These are phyloP conservation scores for Blastocystis sp. DNA, from an alignment of 352 stramenopile genomes.

Conservation along the genomic window DNA sequence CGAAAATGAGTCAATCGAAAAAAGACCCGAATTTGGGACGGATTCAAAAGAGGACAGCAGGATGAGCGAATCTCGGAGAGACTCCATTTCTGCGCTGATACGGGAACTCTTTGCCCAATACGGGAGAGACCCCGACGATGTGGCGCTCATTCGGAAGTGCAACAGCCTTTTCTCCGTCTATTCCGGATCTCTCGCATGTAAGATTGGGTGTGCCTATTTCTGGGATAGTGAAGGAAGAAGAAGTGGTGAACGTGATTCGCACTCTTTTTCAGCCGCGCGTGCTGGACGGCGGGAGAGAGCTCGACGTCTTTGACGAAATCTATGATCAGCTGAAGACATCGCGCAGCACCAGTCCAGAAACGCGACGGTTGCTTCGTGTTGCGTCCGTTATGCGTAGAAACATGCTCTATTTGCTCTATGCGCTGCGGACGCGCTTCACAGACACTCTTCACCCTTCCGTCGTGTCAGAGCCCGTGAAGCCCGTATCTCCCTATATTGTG, in stretches of 20 bases:
- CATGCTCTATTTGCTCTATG: conserved; percentile 51
- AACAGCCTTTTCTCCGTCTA: conserved; percentile 1
- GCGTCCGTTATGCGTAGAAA: conserved; percentile 1
- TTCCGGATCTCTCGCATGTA: conserved; percentile 31
- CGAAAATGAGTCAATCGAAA: conserved; percentile 7
- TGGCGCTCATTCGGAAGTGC: background rate
- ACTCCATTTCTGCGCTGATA: conserved; percentile 37
- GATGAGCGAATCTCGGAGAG: conserved; percentile 13
- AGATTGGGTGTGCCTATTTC: background rate
- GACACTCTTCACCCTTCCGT: too few relatives aligned
- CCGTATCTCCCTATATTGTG: too few relatives aligned
- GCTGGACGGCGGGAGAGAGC: background rate
- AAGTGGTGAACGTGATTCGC: conserved; percentile 18
- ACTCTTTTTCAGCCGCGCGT: background rate
- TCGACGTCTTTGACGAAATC: conserved; percentile 26
- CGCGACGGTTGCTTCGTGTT: background rate
- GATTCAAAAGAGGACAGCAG: conserved; percentile 19
- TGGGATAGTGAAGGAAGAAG: conserved; percentile 15
- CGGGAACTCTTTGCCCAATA: conserved; percentile 2
- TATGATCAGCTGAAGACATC: conserved; percentile 23
- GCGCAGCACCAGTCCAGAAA: conserved; percentile 13
- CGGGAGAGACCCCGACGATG: background rate
- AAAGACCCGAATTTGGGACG: background rate
- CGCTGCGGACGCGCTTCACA: background rate
- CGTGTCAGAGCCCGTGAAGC: too few relatives aligned